phyloP scores from a whole-genome alignment of 306 rosid species.

The Gynostemma pentaphyllum region DNA sequence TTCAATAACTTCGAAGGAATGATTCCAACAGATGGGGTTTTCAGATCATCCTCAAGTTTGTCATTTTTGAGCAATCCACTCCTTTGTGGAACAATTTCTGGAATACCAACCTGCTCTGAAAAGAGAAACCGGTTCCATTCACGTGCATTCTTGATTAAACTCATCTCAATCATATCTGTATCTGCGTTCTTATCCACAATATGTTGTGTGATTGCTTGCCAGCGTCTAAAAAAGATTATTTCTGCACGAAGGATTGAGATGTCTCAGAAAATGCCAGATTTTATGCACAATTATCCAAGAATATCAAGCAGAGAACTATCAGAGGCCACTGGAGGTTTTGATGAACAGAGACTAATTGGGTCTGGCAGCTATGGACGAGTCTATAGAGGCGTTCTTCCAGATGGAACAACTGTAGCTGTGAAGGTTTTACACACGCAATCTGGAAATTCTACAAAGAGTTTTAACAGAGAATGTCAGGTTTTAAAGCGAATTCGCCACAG shows the following conservation, averaged over 20 bases:
- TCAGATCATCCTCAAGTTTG: constrained; percentile 24
- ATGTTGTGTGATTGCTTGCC: constrained; percentile 36
- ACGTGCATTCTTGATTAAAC: constrained; percentile 18
- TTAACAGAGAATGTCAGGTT: constrained; percentile 57
- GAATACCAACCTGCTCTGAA: constrained; percentile 22
- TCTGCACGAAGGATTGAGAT: constrained; percentile 14
- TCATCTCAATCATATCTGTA: constrained; percentile 27
- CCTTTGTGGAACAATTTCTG: constrained; percentile 33
- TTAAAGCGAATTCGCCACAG: constrained; percentile 61
- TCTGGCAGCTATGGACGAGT: constrained; percentile 56
- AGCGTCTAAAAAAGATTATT: constrained; percentile 22
- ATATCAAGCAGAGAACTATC: constrained; percentile 48
- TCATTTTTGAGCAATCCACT: constrained; percentile 38
- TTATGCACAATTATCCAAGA: constrained; percentile 43
- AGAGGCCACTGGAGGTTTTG: constrained; percentile 55
- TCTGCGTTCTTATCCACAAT: constrained; percentile 32
- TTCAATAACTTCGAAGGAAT: constrained; percentile 44
- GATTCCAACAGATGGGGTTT: constrained; percentile 53
- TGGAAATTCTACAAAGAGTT: constrained; percentile 51
- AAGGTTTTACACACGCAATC: constrained; percentile 53
- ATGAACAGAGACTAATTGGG: constrained; percentile 40
- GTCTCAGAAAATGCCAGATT: constrained; percentile 27
- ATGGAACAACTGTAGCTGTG: constrained; percentile 42
- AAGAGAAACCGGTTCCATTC: constrained; percentile 21
- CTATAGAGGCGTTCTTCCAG: constrained; percentile 43